Percentiles rank a stretch among this genome's conserved stretches.
phyloP scores from a whole-genome alignment of 495 filamentous ascomycete species.

The Penicillium samsonianum region DNA sequence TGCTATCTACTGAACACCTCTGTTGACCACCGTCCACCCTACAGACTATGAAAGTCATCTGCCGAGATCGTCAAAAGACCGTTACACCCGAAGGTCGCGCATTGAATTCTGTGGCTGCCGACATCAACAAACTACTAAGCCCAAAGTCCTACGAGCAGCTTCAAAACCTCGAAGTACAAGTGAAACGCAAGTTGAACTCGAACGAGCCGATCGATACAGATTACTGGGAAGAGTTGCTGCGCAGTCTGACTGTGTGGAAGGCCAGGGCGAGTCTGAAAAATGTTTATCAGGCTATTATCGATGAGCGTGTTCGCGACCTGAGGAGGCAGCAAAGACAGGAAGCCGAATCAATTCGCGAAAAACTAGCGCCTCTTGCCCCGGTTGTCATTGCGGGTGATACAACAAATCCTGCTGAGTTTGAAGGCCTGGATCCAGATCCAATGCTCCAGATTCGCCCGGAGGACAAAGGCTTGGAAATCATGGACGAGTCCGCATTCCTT shows the following conservation, averaged over 20 bases:
- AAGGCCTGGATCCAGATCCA: constrained; percentile 68
- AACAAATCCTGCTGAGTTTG: constrained; percentile 26
- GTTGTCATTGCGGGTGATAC: constrained; percentile 14
- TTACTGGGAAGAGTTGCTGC: constrained; percentile 93
- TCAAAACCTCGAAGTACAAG: constrained; percentile 78
- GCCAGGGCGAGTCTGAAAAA: constrained; percentile 82
- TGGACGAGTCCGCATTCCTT: constrained; percentile 65
- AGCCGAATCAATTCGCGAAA: constrained; percentile 60
- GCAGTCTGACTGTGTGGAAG: constrained; percentile 85
- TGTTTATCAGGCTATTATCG: constrained; percentile 76
- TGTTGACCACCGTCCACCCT: constrained; percentile 25
- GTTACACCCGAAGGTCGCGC: constrained; percentile 70
- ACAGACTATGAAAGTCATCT: constrained; percentile 80
- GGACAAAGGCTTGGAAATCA: constrained; percentile 63
- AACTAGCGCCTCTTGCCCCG: constrained; percentile 52
- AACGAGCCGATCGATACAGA: constrained; percentile 94
- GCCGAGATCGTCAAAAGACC: constrained; percentile 71
- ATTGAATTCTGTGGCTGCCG: constrained; percentile 76
- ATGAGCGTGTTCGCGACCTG: constrained; percentile 67
- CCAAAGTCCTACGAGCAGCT: constrained; percentile 89
- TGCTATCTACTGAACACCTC: not conserved
- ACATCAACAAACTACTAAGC: constrained; percentile 82
- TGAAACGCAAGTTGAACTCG: constrained; percentile 77
- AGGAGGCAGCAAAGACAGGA: constrained; percentile 69
- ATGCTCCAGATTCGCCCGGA: constrained; percentile 66